These are phyloP conservation scores for Taxillus chinensis DNA, from an alignment of 164 flowering plant species.

Conservation along the genomic window DNA sequence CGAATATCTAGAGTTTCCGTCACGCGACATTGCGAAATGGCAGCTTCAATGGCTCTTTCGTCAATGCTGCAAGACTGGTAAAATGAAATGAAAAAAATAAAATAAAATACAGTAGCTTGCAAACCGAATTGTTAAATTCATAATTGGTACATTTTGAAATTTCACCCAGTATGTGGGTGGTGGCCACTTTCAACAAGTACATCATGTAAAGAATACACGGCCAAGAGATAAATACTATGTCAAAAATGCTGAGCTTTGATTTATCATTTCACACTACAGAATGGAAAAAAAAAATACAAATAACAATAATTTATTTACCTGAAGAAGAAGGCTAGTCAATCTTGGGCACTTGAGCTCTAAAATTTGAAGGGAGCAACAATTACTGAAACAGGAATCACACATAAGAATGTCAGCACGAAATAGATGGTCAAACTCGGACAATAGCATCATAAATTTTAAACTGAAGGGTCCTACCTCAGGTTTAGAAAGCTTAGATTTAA, in stretches of 20 bases:
- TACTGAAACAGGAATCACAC: conserved; percentile 30
- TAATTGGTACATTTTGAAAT: no score
- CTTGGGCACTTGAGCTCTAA: conserved; percentile 80
- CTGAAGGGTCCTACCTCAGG: conserved; percentile 48
- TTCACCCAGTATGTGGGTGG: no score
- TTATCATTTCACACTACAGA: no score
- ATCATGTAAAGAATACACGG: no score
- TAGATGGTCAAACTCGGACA: background rate
- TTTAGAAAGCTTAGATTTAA: conserved; percentile 62
- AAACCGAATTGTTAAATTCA: no score
- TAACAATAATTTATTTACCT: conserved; percentile 31
- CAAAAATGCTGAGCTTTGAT: no score
- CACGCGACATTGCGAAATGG: conserved; percentile 63
- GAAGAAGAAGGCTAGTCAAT: conserved; percentile 83
- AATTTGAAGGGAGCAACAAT: conserved; percentile 70
- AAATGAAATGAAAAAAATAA: background rate
- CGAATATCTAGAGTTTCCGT: conserved; percentile 96
- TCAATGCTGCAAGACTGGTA: conserved; percentile 70
- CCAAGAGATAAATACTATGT: no score
- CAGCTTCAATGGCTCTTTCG: conserved; percentile 60
- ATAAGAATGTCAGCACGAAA: background rate
- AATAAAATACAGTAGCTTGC: no score
- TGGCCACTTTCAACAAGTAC: no score
- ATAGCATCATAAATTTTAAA: background rate
- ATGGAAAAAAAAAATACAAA: no score